Evolutionary conservation across 2,329 filamentous ascomycete species (phyloP), one percentile per base, ranked within the genome.

Genomic region (Aureobasidium sp.): DNA sequence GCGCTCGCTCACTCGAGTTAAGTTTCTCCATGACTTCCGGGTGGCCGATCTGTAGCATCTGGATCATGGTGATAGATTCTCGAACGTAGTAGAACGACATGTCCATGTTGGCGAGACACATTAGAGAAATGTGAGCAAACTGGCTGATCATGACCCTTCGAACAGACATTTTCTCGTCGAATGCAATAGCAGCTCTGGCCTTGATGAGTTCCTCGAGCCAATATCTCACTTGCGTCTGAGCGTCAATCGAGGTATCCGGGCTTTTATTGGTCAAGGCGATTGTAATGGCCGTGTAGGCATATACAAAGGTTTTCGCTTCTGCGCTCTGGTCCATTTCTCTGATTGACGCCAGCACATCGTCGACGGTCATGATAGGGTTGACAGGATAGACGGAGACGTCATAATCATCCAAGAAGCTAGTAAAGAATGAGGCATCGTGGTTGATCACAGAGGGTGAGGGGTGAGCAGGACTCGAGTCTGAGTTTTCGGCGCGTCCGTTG

Each of bases 91-190:
- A 72, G 50, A 82, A 81, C 15, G 78, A 78, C 35, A 79, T 74
- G 54, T 82, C 78, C 62, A 74, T 74, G 15, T 77, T 75, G 47
- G 76, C 75, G 39, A 81, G 72, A 3, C 75, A 76, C 75, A 82
- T 78, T 42, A 79, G 73, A 66, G 75, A 79, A 63, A 82, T 82
- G 65, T 82, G 78, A 39, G 82, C 75, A 64, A 81, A 82, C 48
- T 82, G 72, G 42, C 76, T 78, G n/a, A 78, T 79, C 73, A 81
- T 77, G 15, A 79, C 75, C 40, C 77, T 73, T 62, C 77, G 75
- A 35, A 80, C 73, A 0, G 75, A 77, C 12, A 77, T 73, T 1
- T 73, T 71, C 3, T 75, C 72, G n/a, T 75, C 73, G 6, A 72
- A 71, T 14, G 69, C 67, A 1, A 75, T 65, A n/a, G 75, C 74